Conservation (phyloP, 306 rosid genomes). For the Cicer bijugum region DNA sequence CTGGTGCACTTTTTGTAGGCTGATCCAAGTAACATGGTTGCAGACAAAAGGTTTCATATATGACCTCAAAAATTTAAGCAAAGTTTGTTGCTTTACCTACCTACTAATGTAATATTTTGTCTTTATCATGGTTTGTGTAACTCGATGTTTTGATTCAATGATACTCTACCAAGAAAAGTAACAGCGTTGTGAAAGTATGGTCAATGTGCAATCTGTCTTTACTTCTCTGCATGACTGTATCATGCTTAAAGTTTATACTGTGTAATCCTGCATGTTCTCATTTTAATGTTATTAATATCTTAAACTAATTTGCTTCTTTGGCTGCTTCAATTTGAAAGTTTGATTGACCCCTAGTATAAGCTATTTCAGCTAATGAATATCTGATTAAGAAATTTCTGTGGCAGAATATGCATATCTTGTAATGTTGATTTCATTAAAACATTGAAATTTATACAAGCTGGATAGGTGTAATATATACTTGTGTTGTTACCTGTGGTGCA, state of each 20-base stretch:
- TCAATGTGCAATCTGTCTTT: slow-evolving; percentile 9
- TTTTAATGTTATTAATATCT: not conserved
- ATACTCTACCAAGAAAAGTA: slow-evolving; percentile 10
- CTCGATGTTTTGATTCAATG: slow-evolving; percentile 25
- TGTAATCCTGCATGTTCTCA: not conserved
- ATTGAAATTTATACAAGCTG: slow-evolving; percentile 24
- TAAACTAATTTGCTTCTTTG: slow-evolving; percentile 35
- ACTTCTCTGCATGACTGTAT: slow-evolving; percentile 12
- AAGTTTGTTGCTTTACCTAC: slow-evolving; percentile 76
- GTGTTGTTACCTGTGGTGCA: slow-evolving; percentile 15
- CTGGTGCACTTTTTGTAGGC: slow-evolving; percentile 63
- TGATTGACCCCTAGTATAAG: slow-evolving; percentile 23
- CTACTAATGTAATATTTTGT: slow-evolving; percentile 40
- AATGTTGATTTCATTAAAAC: slow-evolving; percentile 7
- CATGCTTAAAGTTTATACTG: not conserved
- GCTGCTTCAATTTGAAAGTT: slow-evolving; percentile 32
- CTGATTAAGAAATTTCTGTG: slow-evolving; percentile 21
- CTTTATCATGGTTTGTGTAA: slow-evolving; percentile 34
- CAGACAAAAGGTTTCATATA: slow-evolving; percentile 74
- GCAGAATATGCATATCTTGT: slow-evolving; percentile 16
- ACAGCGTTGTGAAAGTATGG: slow-evolving; percentile 18
- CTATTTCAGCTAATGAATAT: slow-evolving; percentile 16
- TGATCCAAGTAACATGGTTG: slow-evolving; percentile 87
- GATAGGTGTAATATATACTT: slow-evolving; percentile 1
- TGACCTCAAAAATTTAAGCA: slow-evolving; percentile 64